Percentiles rank a stretch among this genome's conserved stretches.
Conservation (phyloP, 768 basidiomycete species). For the Rossbeevera mucosa region DNA sequence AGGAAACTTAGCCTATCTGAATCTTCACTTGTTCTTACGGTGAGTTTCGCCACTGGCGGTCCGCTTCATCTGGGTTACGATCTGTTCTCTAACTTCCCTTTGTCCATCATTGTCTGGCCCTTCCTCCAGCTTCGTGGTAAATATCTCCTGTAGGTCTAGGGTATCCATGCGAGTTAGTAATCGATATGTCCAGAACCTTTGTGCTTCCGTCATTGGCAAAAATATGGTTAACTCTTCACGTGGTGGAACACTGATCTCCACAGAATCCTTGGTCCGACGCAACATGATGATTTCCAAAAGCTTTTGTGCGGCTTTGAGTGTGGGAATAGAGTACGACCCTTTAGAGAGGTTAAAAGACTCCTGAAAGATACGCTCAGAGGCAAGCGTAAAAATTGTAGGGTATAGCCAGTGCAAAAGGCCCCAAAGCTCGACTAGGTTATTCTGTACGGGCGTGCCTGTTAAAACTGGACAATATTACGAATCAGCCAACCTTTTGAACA, state of each 20-base stretch:
- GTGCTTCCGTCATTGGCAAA: conserved; percentile 53
- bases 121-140: conserved; percentile 31
- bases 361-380: conserved; percentile 46
- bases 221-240: conserved; percentile 55
- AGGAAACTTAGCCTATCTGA: neutral
- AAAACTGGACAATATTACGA: conserved; percentile 39
- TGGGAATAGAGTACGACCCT: conserved; percentile 48
- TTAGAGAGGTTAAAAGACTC: conserved; percentile 49
- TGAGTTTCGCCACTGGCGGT: conserved; percentile 28
- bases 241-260: conserved; percentile 50
- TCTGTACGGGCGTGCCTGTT: conserved; percentile 73
- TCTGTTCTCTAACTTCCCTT: conserved; percentile 36
- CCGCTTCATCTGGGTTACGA: conserved; percentile 37
- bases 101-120: conserved; percentile 32
- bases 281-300: conserved; percentile 54
- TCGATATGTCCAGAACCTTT: conserved; percentile 59
- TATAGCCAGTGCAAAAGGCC: conserved; percentile 52
- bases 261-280: conserved; percentile 52
- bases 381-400: conserved; percentile 46
- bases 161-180: conserved; percentile 51
- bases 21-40: conserved; percentile 19
- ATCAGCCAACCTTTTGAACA: neutral
- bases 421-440: conserved; percentile 58
- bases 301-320: conserved; percentile 45
- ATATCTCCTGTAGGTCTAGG: conserved; percentile 46